Base-by-base conservation (phyloP, 2,329 filamentous ascomycete species). In the Cryphonectria parasitica region DNA sequence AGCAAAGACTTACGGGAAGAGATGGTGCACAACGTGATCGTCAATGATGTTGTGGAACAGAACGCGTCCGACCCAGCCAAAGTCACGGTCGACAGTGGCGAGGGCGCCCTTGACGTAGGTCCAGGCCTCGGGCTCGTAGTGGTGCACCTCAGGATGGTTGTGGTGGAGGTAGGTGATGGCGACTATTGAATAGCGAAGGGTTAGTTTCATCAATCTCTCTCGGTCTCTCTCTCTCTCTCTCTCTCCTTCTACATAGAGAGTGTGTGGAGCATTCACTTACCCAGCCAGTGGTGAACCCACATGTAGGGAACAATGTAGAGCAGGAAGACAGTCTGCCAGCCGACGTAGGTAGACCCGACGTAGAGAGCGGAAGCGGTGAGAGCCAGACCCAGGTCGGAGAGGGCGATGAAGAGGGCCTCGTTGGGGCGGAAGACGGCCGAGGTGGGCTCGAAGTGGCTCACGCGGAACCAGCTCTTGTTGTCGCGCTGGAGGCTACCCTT, bases 141-240 rank as follows among this genome's bases (percentile, higher is more conserved):
- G 87, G 25, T 85, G 85, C 64, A 90, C 82, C 45, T 82, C 79
- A n/a, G 81, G 81, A 77, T 92, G 88, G 69, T 89, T 91, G 84
- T 93, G 91, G 80, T 93, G 91, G 28, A 93, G 89, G 80, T 91
- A 93, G 64, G 91, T 93, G 77, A 93, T 92, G 73, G 90, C 90
- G 28, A 93, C 90, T 89, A 39, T 39, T 39, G 1, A 41, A 19
- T 19, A 28, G 31, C 63, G 41, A 19, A 64, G 1, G 67, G 69
- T 73, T 70, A 66, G 36, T 39, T 11, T 39, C 36, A 39, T 13
- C 7, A 39, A 39, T 10, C 10, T 13, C 11, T 39, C 11, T 2
- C 11, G 11, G 63, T 66, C 31, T 41, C 13, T 7, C 22, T 1
- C 15, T 66, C 22, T 28, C 54, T 31, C n/a, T 58, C 13, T 17